Base-by-base conservation (phyloP, 768 basidiomycete species). In the Psilocybe azurescens region DNA sequence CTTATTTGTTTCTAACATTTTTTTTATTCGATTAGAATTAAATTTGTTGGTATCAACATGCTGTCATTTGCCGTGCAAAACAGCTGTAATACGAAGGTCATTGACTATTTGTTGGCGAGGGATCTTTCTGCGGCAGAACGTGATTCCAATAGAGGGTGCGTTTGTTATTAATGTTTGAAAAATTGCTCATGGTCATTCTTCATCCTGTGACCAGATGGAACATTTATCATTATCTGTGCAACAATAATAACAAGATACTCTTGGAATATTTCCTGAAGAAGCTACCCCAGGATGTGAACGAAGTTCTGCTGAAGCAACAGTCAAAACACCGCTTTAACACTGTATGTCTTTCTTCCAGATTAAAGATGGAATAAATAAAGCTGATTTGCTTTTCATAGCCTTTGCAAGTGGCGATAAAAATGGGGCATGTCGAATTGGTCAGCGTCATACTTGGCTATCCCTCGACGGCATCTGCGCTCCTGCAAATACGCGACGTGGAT, bases 161-260 rank as follows among this genome's bases (percentile, higher is more conserved):
- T 10, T 18, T 36, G 9, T 53, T 33, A 4, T 53, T 36, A 36
- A 7, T 0, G 29, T 18, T 14, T 3, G 10, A 24, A 2, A 2
- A 24, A 24, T 24, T 2, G 24, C 24, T 24, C 24, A 24, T 24
- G 24, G 24, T 24, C 2, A 24, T 24, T 24, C 24, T 24, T 24
- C 24, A 24, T 24, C 24, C 2, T 24, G 24, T 24, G 24, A 44
- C 3, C 14, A 89, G 86, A 5, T 84, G 78, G 77, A 89, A 89
- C 66, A 79, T 88, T 18, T 83, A 81, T 61, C 88, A 89, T 69
- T 71, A 79, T 14, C 68, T 83, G 33, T 81, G 79, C 67, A 36
- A 67, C 0, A 51, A 57, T 0, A 73, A 72, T 47, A 50, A 75
- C 11, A 60, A 65, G 5, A 69, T 75, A 2, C 60, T 79, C n/a